A percentile compares a stretch with the other conserved stretches of the same genome.
Evolutionary conservation across 108 stramenopile genomes (phyloP).

Genomic region (Epithemia pelagica): DNA sequence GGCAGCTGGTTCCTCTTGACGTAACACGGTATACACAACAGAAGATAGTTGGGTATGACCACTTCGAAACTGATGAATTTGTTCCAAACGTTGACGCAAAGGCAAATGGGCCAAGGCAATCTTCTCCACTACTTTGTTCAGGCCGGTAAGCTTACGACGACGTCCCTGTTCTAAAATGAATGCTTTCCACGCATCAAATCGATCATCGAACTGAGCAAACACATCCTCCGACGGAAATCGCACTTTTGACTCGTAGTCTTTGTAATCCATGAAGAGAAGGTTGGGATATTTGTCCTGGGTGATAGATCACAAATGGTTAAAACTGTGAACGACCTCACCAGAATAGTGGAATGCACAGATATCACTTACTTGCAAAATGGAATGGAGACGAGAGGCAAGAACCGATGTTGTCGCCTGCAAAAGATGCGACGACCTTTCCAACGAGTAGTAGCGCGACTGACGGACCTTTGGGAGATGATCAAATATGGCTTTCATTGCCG

Average conservation of each 20-base stretch:
- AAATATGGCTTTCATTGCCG: constrained; percentile 59
- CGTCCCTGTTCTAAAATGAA: constrained; percentile 78
- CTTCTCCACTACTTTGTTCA: constrained; percentile 62
- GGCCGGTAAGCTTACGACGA: constrained; percentile 45
- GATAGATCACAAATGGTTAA: too few species aligned
- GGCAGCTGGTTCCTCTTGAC: constrained; percentile 46
- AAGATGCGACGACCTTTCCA: constrained; percentile 69
- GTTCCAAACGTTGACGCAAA: constrained; percentile 59
- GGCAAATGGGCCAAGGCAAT: constrained; percentile 67
- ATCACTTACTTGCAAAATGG: constrained; percentile 18
- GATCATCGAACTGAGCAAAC: constrained; percentile 73
- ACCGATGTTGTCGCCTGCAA: constrained; percentile 80
- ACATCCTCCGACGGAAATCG: constrained; percentile 62
- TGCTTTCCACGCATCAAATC: constrained; percentile 50
- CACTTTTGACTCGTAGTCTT: constrained; percentile 57
- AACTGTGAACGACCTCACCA: too few species aligned
- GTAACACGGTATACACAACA: constrained; percentile 64
- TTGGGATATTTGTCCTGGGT: constrained; percentile 41
- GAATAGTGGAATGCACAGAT: too few species aligned
- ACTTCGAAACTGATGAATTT: constrained; percentile 64
- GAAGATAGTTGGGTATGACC: constrained; percentile 61
- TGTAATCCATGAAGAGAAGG: constrained; percentile 57
- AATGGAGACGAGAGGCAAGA: constrained; percentile 40
- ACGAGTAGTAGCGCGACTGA: constrained; percentile 73
- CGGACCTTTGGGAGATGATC: constrained; percentile 83